A percentile compares a stretch with the other conserved stretches of the same genome.
Evolutionary conservation across 805 yeast species (phyloP).

Genomic region (Myxozyma monticola): DNA sequence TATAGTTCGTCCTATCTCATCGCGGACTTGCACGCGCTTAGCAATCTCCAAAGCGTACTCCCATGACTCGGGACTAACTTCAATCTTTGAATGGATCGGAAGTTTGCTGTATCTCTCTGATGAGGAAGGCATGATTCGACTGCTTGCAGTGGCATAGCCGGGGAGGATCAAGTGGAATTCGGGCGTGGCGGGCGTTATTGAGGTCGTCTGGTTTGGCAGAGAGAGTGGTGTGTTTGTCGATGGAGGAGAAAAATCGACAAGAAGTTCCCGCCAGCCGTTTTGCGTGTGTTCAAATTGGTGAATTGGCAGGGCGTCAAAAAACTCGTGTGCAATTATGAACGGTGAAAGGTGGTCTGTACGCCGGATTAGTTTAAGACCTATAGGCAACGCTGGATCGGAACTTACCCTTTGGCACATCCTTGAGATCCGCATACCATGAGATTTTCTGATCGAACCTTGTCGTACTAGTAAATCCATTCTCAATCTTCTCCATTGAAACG

Average conservation of each 20-base stretch:
- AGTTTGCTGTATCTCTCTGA: slow-evolving; percentile 53
- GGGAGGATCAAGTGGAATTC: slow-evolving; percentile 58
- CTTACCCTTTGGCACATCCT: slow-evolving; percentile 37
- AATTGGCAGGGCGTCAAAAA: slow-evolving; percentile 83
- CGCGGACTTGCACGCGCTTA: slow-evolving; percentile 39
- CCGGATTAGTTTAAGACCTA: slow-evolving; percentile 9
- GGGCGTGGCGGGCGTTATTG: slow-evolving; percentile 16
- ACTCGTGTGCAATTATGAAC: slow-evolving; percentile 78
- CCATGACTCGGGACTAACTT: slow-evolving; percentile 74
- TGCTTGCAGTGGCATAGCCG: slow-evolving; percentile 61
- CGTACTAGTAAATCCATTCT: slow-evolving; percentile 41
- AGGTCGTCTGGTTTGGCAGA: slow-evolving; percentile 34
- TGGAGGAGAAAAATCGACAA: slow-evolving; percentile 56
- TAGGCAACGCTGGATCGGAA: no score
- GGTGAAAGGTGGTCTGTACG: slow-evolving; percentile 44
- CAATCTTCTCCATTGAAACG: slow-evolving; percentile 32
- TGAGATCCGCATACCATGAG: slow-evolving; percentile 39
- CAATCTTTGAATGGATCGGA: slow-evolving; percentile 60
- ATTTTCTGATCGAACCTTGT: slow-evolving; percentile 56
- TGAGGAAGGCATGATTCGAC: slow-evolving; percentile 53
- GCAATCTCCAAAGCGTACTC: slow-evolving; percentile 56
- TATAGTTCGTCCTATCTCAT: not conserved
- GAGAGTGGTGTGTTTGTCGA: slow-evolving; percentile 30
- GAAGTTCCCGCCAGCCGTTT: slow-evolving; percentile 75
- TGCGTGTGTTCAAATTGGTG: slow-evolving; percentile 60